phyloP scores from a whole-genome alignment of 495 filamentous ascomycete species.

The Chaetomium cochliodes region DNA sequence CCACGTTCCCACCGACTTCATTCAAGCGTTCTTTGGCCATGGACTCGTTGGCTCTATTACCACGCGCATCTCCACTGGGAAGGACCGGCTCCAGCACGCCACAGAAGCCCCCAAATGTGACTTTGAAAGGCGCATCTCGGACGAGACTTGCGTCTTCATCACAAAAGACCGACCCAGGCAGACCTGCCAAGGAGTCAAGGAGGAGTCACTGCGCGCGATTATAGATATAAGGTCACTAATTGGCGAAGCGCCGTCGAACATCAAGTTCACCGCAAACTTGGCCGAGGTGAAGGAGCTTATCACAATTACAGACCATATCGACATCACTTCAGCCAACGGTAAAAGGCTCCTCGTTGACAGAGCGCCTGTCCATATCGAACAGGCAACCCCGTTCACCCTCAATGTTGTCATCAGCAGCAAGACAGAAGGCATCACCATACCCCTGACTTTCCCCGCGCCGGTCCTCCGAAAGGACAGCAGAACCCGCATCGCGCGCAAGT shows the following conservation, averaged over 20 bases:
- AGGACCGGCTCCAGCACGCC: constrained; percentile 10
- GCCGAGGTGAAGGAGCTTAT: constrained; percentile 14
- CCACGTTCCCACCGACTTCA: constrained; percentile 35
- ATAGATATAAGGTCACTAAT: not conserved
- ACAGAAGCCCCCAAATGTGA: constrained; percentile 23
- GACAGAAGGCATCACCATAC: constrained; percentile 16
- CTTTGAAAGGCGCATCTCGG: constrained; percentile 26
- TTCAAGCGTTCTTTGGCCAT: constrained; percentile 31
- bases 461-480: constrained; percentile 37
- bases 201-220: not conserved
- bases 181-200: constrained; percentile 22
- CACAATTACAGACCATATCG: constrained; percentile 32
- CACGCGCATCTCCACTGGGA: constrained; percentile 16
- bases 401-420: constrained; percentile 34
- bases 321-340: constrained; percentile 30
- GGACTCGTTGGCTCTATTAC: constrained; percentile 29
- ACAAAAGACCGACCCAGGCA: constrained; percentile 34
- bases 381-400: constrained; percentile 37
- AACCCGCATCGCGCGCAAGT: constrained; percentile 47
- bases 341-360: constrained; percentile 34
- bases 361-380: constrained; percentile 33
- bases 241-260: not conserved
- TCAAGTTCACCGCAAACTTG: constrained; percentile 17
- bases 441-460: constrained; percentile 44
- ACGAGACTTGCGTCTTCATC: constrained; percentile 37